Evolutionary conservation across 2,329 filamentous ascomycete genomes (phyloP), one percentile per base, ranked within the genome.

Genomic region (Sporothrix dimorphospora): DNA sequence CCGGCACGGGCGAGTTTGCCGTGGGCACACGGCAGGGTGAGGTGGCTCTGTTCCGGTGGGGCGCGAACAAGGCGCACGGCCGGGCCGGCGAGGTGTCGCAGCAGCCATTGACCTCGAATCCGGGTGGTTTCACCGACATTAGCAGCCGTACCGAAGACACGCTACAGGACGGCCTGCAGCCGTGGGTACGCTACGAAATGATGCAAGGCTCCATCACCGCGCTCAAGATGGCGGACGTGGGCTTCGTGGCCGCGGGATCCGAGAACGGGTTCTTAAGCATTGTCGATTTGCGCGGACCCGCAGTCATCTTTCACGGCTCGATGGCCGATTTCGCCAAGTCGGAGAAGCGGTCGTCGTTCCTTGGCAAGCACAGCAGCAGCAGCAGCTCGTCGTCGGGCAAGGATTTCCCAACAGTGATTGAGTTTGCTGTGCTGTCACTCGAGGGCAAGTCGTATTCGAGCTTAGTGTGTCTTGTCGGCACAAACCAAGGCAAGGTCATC

Each of bases 401-500:
- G 65, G 94, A 98, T 78, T 97, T 90, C 88, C 90, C 93, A 0
- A 94, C 93, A 0, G 86, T 85, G 40, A 89, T 98, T 38, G 93
- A 98, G 78, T 99, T 98, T 82, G 94, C 93, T 70, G 93, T 97
- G 63, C 91, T 99, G 90, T 97, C 92, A 3, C 83, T 98, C 4
- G 96, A 98, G 57, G 92, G 91, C n/a, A 95, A 98, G 78, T 90
- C 93, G 75, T 99, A 97, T 79, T 98, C 96, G 1, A 98, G 94
- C 78, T 97, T 99, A 72, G 89, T 91, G 72, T 92, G 96, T 76
- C 97, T 98, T 76, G 92, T 97, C 1, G 96, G 96, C 24, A 98
- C 96, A 0, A 94, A 91, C 75, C 81, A 89, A 40, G 96, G 96
- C 53, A 93, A 93, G 77, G 84, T 98, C 21, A 89, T 91, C 7